A percentile compares a stretch with the other conserved stretches of the same genome.
Conservation (phyloP, 257 asterid genomes). For the Eustoma russellianum region DNA sequence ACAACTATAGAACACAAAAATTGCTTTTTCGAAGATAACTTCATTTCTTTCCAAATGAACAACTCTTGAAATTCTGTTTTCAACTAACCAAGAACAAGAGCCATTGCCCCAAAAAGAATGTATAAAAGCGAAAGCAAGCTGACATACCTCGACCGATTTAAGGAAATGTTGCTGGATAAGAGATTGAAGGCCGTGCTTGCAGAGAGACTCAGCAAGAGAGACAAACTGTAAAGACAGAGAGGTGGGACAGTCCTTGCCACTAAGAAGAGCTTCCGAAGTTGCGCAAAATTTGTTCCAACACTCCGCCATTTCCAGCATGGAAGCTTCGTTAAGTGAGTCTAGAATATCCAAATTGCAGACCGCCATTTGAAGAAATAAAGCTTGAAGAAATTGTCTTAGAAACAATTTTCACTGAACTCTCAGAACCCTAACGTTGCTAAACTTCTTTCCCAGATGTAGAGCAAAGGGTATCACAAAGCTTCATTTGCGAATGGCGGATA, state of each 20-base stretch:
- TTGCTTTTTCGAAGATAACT: not conserved
- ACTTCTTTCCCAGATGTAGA: not conserved
- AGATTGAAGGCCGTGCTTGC: conserved; percentile 51
- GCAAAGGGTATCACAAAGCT: no score
- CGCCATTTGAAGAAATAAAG: conserved; percentile 24
- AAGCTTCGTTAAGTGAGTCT: conserved; percentile 42
- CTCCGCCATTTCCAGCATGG: conserved; percentile 38
- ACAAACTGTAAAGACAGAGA: conserved; percentile 34
- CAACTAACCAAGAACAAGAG: not conserved
- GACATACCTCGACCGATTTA: conserved; percentile 51
- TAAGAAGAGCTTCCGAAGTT: conserved; percentile 40
- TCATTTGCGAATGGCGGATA: no score
- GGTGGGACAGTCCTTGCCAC: conserved; percentile 30
- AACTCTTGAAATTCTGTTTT: not conserved
- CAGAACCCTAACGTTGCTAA: conserved; percentile 5
- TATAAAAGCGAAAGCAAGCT: no score
- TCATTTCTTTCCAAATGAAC: not conserved
- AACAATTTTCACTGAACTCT: not conserved
- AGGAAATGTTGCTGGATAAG: conserved; percentile 64
- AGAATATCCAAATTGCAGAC: conserved; percentile 42
- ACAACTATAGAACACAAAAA: not conserved
- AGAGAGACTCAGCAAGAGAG: conserved; percentile 37
- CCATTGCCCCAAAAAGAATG: not conserved
- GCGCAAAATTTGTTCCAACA: conserved; percentile 68
- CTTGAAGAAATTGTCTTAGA: not conserved